A percentile compares a stretch with the other conserved stretches of the same genome.
Conservation (phyloP, 2,329 filamentous ascomycete genomes). For the Beauveria sp. region DNA sequence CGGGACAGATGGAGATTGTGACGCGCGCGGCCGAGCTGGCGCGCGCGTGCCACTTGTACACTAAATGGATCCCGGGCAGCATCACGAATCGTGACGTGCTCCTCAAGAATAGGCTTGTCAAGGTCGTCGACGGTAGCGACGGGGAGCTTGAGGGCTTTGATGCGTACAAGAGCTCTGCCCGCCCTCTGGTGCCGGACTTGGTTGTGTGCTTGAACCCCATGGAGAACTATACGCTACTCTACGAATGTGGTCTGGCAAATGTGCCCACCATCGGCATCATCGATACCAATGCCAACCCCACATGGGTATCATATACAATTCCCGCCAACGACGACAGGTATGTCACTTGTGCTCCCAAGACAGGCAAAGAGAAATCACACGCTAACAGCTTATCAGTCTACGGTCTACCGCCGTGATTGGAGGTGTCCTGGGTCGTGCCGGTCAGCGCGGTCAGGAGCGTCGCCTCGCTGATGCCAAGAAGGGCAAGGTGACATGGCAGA, state of each 20-base stretch:
- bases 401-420: slow-evolving; percentile 75
- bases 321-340: slow-evolving; percentile 94
- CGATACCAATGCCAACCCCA: slow-evolving; percentile 87
- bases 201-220: slow-evolving; percentile 88
- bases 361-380: not conserved
- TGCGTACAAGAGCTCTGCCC: slow-evolving; percentile 51
- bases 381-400: slow-evolving; percentile 48
- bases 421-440: slow-evolving; percentile 78
- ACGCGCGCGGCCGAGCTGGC: slow-evolving; percentile 74
- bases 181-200: slow-evolving; percentile 74
- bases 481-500: slow-evolving; percentile 58
- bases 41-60: slow-evolving; percentile 79
- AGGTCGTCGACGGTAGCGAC: slow-evolving; percentile 74
- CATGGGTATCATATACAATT: slow-evolving; percentile 93
- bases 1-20: slow-evolving; percentile 72
- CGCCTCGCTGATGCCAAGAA: slow-evolving; percentile 54
- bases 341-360: slow-evolving; percentile 16
- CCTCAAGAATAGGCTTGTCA: slow-evolving; percentile 58
- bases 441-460: slow-evolving; percentile 63
- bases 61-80: slow-evolving; percentile 83
- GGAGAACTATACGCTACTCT: slow-evolving; percentile 84
- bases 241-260: slow-evolving; percentile 81
- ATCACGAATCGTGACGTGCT: slow-evolving; percentile 94
- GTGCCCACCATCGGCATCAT: slow-evolving; percentile 93
- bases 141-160: slow-evolving; percentile 53